Evolutionary conservation across 2,329 filamentous ascomycete species (phyloP).

Genomic region (Stachybotrys chlorohalonatus): DNA sequence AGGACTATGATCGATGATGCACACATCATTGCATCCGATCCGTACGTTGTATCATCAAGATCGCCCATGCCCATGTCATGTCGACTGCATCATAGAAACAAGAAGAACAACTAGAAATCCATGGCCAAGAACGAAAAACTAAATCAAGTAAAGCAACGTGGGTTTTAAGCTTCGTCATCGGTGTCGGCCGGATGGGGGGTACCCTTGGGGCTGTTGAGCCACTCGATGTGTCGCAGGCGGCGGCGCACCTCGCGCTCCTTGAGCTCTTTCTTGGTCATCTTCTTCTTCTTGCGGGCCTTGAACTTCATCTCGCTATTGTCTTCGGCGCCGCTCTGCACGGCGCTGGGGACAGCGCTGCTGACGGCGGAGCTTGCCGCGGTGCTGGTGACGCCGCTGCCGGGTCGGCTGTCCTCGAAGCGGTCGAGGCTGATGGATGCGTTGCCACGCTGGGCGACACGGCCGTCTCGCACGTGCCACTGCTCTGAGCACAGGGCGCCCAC

Average conservation of each 20-base stretch:
- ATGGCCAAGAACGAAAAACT: background rate
- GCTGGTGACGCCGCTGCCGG: slow-evolving; percentile 47
- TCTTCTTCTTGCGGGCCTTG: slow-evolving; percentile 88
- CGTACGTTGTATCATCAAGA: no score
- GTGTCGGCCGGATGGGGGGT: slow-evolving; percentile 70
- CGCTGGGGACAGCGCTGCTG: slow-evolving; percentile 44
- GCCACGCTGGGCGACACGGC: slow-evolving; percentile 77
- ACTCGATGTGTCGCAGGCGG: slow-evolving; percentile 75
- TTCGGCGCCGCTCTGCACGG: slow-evolving; percentile 74
- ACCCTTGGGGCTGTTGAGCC: slow-evolving; percentile 79
- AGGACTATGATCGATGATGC: no score
- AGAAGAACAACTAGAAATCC: background rate
- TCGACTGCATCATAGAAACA: background rate
- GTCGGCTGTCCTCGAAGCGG: slow-evolving; percentile 77
- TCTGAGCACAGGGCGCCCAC: slow-evolving; percentile 92
- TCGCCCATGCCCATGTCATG: no score
- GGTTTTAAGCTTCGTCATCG: slow-evolving; percentile 56
- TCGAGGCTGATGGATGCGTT: slow-evolving; percentile 64
- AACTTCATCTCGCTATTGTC: slow-evolving; percentile 79
- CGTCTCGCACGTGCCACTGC: slow-evolving; percentile 90
- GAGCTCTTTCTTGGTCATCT: slow-evolving; percentile 92
- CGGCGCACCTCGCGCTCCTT: slow-evolving; percentile 89
- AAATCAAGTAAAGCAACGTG: background rate
- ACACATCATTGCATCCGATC: no score
- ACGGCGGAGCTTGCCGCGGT: slow-evolving; percentile 48